phyloP scores from a whole-genome alignment of 768 basidiomycete genomes.

The Amanita phalloides region DNA sequence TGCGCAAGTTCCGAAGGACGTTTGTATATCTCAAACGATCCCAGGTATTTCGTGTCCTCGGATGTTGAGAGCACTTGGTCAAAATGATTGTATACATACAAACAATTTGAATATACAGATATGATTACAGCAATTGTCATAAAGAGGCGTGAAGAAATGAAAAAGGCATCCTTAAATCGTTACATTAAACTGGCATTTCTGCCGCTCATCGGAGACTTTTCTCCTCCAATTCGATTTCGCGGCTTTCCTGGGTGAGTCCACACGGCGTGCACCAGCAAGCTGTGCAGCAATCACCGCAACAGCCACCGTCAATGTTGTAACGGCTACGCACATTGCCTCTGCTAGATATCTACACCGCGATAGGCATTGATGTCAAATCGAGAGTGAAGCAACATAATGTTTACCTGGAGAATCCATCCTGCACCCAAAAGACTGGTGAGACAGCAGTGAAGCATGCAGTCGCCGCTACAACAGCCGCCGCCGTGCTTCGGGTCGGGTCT shows the following conservation, averaged over 20 bases:
- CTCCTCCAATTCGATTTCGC: slow-evolving; percentile 38
- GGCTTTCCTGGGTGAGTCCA: slow-evolving; percentile 7
- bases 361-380: neutral
- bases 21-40: too few relatives aligned
- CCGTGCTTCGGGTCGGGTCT: slow-evolving; percentile 27
- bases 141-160: neutral
- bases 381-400: neutral
- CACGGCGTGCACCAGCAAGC: slow-evolving; percentile 35
- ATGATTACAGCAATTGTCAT: too few relatives aligned
- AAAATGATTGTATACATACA: too few relatives aligned
- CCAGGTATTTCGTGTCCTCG: too few relatives aligned
- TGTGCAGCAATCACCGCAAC: slow-evolving; percentile 27
- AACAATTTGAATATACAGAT: too few relatives aligned
- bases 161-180: neutral
- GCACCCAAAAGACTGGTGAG: slow-evolving; percentile 19
- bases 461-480: slow-evolving; percentile 17
- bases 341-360: slow-evolving; percentile 15
- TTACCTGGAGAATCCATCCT: slow-evolving; percentile 31
- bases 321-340: slow-evolving; percentile 29
- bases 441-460: slow-evolving; percentile 27
- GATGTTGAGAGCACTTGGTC: too few relatives aligned
- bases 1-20: too few relatives aligned
- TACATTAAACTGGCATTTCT: too few relatives aligned
- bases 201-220: neutral
- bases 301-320: slow-evolving; percentile 36